Percentiles rank a stretch among this genome's conserved stretches.
Conservation (phyloP, 2,329 filamentous ascomycete genomes). For the Ophiostoma montium region DNA sequence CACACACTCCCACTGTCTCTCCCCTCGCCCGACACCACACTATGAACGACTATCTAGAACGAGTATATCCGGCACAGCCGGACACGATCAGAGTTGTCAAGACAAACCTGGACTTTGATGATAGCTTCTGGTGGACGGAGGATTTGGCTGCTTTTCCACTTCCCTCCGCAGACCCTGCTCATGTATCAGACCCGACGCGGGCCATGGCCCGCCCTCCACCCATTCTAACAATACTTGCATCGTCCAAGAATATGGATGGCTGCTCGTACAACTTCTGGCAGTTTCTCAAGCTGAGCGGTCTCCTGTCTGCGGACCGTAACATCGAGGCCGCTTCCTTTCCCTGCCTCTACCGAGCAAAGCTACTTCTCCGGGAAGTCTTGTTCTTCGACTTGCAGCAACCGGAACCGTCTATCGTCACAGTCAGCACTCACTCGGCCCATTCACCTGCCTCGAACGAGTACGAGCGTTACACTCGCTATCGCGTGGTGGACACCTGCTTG, state of each 20-base stretch:
- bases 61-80: slow-evolving; percentile 28
- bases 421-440: slow-evolving; percentile 21
- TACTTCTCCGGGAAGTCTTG: slow-evolving; percentile 38
- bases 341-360: slow-evolving; percentile 37
- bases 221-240: slow-evolving; percentile 34
- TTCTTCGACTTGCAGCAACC: slow-evolving; percentile 39
- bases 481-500: slow-evolving; percentile 35
- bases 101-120: slow-evolving; percentile 35
- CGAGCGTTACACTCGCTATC: slow-evolving; percentile 32
- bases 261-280: slow-evolving; percentile 38
- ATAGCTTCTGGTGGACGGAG: slow-evolving; percentile 45
- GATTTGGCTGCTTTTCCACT: slow-evolving; percentile 29
- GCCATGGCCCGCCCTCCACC: slow-evolving; percentile 30
- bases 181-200: slow-evolving; percentile 26
- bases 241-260: slow-evolving; percentile 35
- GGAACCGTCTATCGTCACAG: slow-evolving; percentile 29
- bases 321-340: slow-evolving; percentile 35
- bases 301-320: slow-evolving; percentile 33
- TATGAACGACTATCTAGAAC: slow-evolving; percentile 38
- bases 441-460: slow-evolving; percentile 27
- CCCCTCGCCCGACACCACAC: slow-evolving; percentile 33
- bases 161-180: slow-evolving; percentile 24
- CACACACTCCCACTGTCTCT: slow-evolving; percentile 35
- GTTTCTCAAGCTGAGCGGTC: slow-evolving; percentile 35
- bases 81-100: slow-evolving; percentile 28